phyloP scores from a whole-genome alignment of 306 rosid species.

The Lagenaria siceraria region DNA sequence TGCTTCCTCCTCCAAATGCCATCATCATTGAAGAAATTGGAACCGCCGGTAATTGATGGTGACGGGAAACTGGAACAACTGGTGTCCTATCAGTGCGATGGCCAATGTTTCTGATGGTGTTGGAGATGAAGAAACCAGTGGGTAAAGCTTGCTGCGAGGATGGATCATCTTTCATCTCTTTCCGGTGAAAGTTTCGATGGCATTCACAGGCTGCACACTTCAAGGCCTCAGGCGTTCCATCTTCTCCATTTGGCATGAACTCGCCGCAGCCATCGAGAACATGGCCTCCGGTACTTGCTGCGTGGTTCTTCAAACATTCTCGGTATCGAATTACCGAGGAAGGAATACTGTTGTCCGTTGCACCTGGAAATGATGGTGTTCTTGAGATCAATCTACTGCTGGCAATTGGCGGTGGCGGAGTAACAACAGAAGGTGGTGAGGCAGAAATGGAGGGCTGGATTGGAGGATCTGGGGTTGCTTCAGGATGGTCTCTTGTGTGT shows the following conservation, averaged over 20 bases:
- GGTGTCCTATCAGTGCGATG: not conserved
- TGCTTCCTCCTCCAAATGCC: constrained; percentile 68
- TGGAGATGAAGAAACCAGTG: constrained; percentile 8
- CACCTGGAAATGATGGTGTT: not conserved
- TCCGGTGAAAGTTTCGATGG: constrained; percentile 82
- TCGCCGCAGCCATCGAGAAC: constrained; percentile 95
- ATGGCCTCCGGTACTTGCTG: constrained; percentile 75
- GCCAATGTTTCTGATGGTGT: constrained; percentile 9
- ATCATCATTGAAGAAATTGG: constrained; percentile 52
- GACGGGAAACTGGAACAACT: constrained; percentile 7
- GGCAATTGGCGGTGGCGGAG: not conserved
- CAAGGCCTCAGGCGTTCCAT: constrained; percentile 40
- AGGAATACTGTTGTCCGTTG: not conserved
- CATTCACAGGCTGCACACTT: constrained; percentile 89
- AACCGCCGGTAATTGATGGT: constrained; percentile 10
- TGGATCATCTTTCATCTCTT: constrained; percentile 38
- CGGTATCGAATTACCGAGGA: constrained; percentile 25
- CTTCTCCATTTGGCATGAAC: constrained; percentile 82
- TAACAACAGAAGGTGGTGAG: not conserved
- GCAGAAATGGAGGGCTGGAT: not conserved
- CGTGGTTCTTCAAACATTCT: constrained; percentile 85
- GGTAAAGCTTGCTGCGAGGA: constrained; percentile 5
- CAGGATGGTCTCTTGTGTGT: not conserved
- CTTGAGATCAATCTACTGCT: not conserved
- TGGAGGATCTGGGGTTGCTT: not conserved